phyloP scores from a whole-genome alignment of 805 yeast species.

The Candida sonorensis region DNA sequence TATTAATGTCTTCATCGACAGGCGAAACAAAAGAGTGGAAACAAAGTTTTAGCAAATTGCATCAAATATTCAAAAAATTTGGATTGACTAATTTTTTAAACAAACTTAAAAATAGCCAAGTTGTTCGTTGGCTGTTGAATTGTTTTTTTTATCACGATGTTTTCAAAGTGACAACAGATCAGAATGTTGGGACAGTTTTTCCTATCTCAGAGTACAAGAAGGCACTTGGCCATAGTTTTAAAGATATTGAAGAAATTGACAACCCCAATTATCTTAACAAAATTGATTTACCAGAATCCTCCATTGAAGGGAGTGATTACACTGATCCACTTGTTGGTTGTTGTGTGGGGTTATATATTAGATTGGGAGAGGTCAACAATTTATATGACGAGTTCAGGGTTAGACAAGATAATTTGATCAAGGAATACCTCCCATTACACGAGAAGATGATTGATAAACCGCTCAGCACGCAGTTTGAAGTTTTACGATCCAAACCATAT shows the following conservation, averaged over 20 bases:
- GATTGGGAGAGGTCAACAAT: conserved; percentile 14
- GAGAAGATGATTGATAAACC: too few relatives aligned
- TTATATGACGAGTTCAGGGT: conserved; percentile 7
- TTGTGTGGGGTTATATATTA: conserved; percentile 13
- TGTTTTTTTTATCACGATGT: conserved; percentile 21
- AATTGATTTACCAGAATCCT: neutral
- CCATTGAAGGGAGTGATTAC: too few relatives aligned
- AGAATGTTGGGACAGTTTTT: conserved; percentile 16
- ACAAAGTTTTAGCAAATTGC: conserved; percentile 9
- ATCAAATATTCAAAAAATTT: conserved; percentile 5
- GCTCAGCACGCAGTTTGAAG: conserved; percentile 6
- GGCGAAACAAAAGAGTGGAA: conserved; percentile 17
- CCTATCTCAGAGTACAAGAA: conserved; percentile 14
- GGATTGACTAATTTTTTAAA: conserved; percentile 10
- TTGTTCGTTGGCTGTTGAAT: conserved; percentile 13
- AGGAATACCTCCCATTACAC: too few relatives aligned
- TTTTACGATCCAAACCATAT: conserved; percentile 10
- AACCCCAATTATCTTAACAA: too few relatives aligned
- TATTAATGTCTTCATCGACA: conserved; percentile 12
- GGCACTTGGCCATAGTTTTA: conserved; percentile 5
- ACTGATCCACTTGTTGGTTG: conserved; percentile 14
- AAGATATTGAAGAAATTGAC: neutral
- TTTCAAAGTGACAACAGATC: conserved; percentile 14
- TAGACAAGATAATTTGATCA: too few relatives aligned
- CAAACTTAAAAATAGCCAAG: conserved; percentile 4